Evolutionary conservation across 2,329 filamentous ascomycete genomes (phyloP).

Genomic region (Aspergillus sp.): DNA sequence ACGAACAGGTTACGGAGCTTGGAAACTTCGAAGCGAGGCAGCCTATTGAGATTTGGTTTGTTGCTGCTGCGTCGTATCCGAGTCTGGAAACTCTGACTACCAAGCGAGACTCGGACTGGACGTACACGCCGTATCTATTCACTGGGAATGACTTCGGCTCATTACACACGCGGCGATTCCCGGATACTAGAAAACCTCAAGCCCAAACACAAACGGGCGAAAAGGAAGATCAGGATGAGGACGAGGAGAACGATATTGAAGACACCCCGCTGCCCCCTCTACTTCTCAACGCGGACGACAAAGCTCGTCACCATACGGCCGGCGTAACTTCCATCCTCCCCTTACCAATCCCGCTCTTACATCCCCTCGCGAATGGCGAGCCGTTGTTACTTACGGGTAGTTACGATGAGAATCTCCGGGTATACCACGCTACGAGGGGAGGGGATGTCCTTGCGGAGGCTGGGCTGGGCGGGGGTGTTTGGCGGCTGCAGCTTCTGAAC

Average conservation of each 20-base stretch:
- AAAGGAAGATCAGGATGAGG: too few relatives aligned
- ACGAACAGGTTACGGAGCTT: conserved; percentile 20
- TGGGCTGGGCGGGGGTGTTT: conserved; percentile 77
- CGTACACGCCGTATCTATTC: conserved; percentile 30
- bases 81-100: too few relatives aligned
- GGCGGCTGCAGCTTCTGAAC: conserved; percentile 67
- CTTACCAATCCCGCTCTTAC: conserved; percentile 44
- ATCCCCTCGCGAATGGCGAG: conserved; percentile 37
- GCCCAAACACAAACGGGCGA: conserved; percentile 14
- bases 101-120: not conserved
- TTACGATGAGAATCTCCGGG: conserved; percentile 81
- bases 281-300: conserved; percentile 42
- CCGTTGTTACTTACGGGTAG: conserved; percentile 77
- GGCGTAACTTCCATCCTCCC: conserved; percentile 87
- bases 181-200: not conserved
- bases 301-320: conserved; percentile 65
- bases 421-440: conserved; percentile 47
- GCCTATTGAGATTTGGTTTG: conserved; percentile 42
- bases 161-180: conserved; percentile 33
- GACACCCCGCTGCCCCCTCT: not conserved
- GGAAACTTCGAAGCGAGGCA: conserved; percentile 29
- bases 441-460: conserved; percentile 60
- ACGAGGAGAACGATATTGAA: not conserved
- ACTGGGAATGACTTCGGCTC: conserved; percentile 42
- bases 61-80: conserved; percentile 29